Evolutionary conservation across 2,329 filamentous ascomycete species (phyloP).

Genomic region (Aureobasidium uvarum): DNA sequence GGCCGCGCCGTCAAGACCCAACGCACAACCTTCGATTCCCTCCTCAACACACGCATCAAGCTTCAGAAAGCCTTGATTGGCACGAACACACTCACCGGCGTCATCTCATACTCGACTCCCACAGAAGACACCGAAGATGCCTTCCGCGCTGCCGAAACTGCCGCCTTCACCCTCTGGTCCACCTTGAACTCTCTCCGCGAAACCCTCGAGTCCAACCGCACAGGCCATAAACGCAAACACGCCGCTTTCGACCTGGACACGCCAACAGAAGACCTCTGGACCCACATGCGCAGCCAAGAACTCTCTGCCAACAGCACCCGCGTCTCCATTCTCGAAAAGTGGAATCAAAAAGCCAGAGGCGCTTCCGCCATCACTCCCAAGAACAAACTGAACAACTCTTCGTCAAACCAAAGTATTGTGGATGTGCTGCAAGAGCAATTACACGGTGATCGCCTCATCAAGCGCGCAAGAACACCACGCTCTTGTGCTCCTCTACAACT

Average conservation of each 20-base stretch:
- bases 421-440: constrained; percentile 68
- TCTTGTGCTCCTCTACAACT: constrained; percentile 71
- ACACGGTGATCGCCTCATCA: constrained; percentile 63
- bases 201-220: constrained; percentile 54
- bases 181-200: constrained; percentile 70
- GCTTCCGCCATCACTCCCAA: constrained; percentile 57
- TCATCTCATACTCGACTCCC: constrained; percentile 34
- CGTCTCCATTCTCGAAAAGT: constrained; percentile 77
- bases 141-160: constrained; percentile 77
- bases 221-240: constrained; percentile 61
- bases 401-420: constrained; percentile 64
- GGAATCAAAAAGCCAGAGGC: constrained; percentile 75
- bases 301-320: constrained; percentile 59
- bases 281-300: constrained; percentile 66
- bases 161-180: constrained; percentile 80
- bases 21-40: constrained; percentile 78
- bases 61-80: constrained; percentile 87
- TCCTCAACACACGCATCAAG: constrained; percentile 87
- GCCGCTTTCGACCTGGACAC: constrained; percentile 54
- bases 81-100: constrained; percentile 66
- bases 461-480: constrained; percentile 67
- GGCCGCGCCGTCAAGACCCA: constrained; percentile 84
- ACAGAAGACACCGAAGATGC: constrained; percentile 42
- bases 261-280: constrained; percentile 67
- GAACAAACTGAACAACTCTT: constrained; percentile 59